phyloP scores from a whole-genome alignment of 75 land plant genomes.

The Isoetes taiwanensis region DNA sequence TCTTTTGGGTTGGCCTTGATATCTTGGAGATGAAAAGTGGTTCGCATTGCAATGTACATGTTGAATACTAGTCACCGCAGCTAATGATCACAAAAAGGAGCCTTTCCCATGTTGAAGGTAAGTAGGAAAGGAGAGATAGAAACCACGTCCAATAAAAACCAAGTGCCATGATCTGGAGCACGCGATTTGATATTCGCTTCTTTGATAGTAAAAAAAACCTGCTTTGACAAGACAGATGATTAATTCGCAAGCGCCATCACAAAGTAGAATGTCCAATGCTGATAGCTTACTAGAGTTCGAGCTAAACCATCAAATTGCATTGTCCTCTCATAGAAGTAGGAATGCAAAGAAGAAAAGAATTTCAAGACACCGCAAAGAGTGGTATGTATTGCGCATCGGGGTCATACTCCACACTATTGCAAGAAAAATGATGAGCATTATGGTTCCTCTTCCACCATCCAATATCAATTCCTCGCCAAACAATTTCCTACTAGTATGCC shows the following conservation, averaged over 20 bases:
- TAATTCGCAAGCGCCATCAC: slow-evolving; percentile 1
- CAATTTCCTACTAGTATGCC: not conserved
- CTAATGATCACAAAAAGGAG: not conserved
- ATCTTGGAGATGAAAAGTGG: not conserved
- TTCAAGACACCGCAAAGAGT: not conserved
- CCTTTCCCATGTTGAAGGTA: not conserved
- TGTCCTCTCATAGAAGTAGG: not conserved
- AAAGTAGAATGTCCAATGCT: not conserved
- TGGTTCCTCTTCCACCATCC: not conserved
- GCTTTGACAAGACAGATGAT: not conserved
- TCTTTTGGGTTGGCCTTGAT: not conserved
- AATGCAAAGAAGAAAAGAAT: not conserved
- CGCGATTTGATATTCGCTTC: not conserved
- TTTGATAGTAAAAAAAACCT: not conserved
- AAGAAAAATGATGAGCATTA: slow-evolving; percentile 3
- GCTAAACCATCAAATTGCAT: not conserved
- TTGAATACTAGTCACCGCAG: not conserved
- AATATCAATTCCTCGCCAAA: not conserved
- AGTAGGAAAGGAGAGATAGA: not conserved
- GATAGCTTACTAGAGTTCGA: not conserved
- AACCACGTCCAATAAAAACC: not conserved
- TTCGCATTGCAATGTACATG: not conserved
- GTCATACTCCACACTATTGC: slow-evolving; percentile 4
- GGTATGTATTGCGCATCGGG: slow-evolving; percentile 1
- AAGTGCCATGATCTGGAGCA: not conserved